These are phyloP conservation scores for Penicillium atrosanguineum DNA, from an alignment of 495 filamentous ascomycete genomes.

Conservation along the genomic window DNA sequence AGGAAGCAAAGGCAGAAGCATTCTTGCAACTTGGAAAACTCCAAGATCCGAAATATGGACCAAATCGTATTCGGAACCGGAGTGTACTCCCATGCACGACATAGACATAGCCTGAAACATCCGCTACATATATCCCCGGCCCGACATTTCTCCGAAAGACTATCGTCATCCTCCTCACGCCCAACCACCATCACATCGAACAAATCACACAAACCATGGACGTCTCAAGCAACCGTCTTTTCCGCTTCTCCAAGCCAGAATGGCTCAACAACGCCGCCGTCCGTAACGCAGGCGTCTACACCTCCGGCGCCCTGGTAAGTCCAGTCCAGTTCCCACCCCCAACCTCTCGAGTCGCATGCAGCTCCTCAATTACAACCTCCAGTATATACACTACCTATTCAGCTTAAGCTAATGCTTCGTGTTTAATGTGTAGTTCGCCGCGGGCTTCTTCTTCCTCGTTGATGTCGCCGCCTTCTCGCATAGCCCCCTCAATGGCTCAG, in stretches of 20 bases:
- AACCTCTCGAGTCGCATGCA: conserved; percentile 4
- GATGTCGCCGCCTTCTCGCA: conserved; percentile 87
- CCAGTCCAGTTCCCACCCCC: neutral
- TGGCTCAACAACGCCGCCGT: conserved; percentile 88
- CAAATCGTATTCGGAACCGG: neutral
- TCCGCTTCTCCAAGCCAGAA: conserved; percentile 75
- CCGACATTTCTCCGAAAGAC: neutral
- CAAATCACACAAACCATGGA: conserved; percentile 45
- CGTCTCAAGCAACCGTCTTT: conserved; percentile 63
- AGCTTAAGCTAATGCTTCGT: neutral
- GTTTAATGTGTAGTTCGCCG: conserved; percentile 68
- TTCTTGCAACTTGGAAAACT: neutral
- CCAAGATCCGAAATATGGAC: neutral
- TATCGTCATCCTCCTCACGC: neutral
- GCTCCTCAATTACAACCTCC: neutral
- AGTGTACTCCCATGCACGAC: neutral
- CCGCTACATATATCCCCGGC: neutral
- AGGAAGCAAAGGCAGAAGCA: neutral
- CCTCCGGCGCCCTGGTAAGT: conserved; percentile 80
- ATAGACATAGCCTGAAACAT: neutral
- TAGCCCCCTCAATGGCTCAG: conserved; percentile 70
- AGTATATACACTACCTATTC: neutral
- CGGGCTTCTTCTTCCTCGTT: conserved; percentile 95
- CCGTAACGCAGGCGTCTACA: conserved; percentile 81
- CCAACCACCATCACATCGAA: neutral